Evolutionary conservation across 139 green algal species (phyloP), one percentile per base, ranked within the genome.

Genomic region (Gonium pectorale): DNA sequence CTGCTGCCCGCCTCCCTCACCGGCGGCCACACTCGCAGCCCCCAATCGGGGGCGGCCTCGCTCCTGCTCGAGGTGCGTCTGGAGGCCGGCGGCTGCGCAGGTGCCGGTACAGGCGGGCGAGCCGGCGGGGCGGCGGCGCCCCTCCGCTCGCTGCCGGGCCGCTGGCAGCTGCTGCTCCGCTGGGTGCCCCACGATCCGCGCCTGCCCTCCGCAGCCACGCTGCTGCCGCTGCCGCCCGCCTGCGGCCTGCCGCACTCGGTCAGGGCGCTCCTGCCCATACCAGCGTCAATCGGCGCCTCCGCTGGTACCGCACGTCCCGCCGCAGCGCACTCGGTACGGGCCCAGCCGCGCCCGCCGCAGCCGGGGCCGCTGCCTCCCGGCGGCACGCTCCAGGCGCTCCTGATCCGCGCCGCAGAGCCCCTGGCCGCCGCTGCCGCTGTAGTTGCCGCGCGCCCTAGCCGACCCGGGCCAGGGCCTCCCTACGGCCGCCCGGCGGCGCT

Each of bases 131-230:
- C 33, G 19, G 26, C n/a, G 17, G 49, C 2, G 17, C 8, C 43
- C 31, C 49, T 21, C 35, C 6, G 35, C 6, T n/a, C n/a, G 26
- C 11, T 41, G n/a, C 22, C 9, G n/a, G 62, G n/a, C 7, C 46
- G 33, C 46, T 79, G 79, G 43, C 66, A 69, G 26, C 64, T 85
- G 79, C 24, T 67, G 35, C 29, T 85, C n/a, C 64, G 79, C 26
- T 77, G 67, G 37, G 17, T 67, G 13, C 79, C 79, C 1, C 27
- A 60, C 79, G 64, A 75, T 63, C 33, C 78, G 22, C 0, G 24
- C 44, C 63, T 84, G 62, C 78, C 78, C 13, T 7, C 62, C 44
- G 33, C 24, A 24, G 22, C 27, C 44, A 43, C 75, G 41, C 21
- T 38, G 31, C 29, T 73, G 13, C 75, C 75, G 38, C 75, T 72